Conservation (phyloP, 2,329 filamentous ascomycete species). For the Xylariaceae sp. region DNA sequence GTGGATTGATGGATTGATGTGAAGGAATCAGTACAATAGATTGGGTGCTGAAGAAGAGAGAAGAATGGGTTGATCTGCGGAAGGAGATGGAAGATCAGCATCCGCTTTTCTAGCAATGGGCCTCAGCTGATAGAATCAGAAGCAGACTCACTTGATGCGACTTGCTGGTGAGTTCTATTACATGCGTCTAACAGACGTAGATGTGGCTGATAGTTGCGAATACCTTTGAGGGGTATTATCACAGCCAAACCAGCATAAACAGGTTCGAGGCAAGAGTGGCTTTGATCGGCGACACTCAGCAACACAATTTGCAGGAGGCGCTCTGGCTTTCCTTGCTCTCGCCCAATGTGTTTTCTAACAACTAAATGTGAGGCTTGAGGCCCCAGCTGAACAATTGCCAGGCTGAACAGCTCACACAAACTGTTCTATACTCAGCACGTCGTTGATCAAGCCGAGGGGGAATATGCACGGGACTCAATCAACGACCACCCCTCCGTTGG, state of each 20-base stretch:
- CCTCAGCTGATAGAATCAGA: not conserved
- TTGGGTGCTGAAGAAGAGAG: too few relatives aligned
- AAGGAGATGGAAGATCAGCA: too few relatives aligned
- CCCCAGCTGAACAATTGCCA: slow-evolving; percentile 11
- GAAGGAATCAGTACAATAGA: too few relatives aligned
- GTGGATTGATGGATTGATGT: too few relatives aligned
- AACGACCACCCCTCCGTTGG: slow-evolving; percentile 48
- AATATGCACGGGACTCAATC: slow-evolving; percentile 34
- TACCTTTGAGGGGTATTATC: slow-evolving; percentile 5
- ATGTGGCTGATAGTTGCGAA: slow-evolving; percentile 6
- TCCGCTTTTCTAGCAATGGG: too few relatives aligned
- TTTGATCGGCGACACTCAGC: not conserved
- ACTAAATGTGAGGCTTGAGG: not conserved
- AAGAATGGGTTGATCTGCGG: too few relatives aligned
- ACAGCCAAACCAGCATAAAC: slow-evolving; percentile 1
- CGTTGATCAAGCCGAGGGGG: slow-evolving; percentile 23
- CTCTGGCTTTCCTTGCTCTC: not conserved
- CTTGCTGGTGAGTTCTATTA: not conserved
- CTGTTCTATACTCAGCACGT: slow-evolving; percentile 16
- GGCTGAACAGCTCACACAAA: slow-evolving; percentile 9
- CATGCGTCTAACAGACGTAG: slow-evolving; percentile 1
- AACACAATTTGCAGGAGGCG: not conserved
- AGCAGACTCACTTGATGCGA: slow-evolving; percentile 3
- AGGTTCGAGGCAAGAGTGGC: not conserved
- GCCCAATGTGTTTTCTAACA: not conserved